Evolutionary conservation across 768 basidiomycete species (phyloP).

Genomic region (Leccinum uliginosum): DNA sequence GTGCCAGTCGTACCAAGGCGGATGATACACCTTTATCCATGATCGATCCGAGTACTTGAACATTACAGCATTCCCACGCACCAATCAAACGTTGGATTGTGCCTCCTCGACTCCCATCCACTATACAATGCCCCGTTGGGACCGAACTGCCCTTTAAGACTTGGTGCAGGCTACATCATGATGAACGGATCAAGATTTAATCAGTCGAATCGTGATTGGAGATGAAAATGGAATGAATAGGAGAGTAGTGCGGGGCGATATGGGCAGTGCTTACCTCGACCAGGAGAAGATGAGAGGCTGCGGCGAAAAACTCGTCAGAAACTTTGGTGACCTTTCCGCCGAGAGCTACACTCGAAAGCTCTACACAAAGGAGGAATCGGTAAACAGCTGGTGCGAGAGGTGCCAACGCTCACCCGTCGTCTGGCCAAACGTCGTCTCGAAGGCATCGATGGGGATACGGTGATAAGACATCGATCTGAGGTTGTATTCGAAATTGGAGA

Average conservation of each 20-base stretch:
- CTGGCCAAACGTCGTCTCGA: conserved; percentile 42
- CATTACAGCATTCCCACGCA: conserved; percentile 26
- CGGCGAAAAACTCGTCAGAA: conserved; percentile 97
- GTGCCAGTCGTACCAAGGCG: conserved; percentile 74
- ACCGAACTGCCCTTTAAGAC: conserved; percentile 94
- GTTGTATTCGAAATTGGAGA: neutral
- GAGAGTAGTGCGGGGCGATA: neutral
- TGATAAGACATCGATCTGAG: conserved; percentile 37
- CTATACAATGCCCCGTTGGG: conserved; percentile 91
- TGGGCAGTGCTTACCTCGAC: conserved; percentile 54
- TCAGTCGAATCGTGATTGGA: neutral
- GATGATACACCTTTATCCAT: conserved; percentile 82
- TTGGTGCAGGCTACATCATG: conserved; percentile 65
- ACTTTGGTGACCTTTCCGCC: conserved; percentile 71
- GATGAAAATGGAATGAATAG: neutral
- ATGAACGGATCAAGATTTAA: neutral
- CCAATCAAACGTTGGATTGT: conserved; percentile 91
- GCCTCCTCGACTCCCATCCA: conserved; percentile 91
- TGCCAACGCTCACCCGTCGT: conserved; percentile 42
- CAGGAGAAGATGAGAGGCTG: conserved; percentile 75
- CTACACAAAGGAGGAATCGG: conserved; percentile 35
- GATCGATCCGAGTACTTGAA: too few relatives aligned
- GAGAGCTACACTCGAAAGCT: conserved; percentile 82
- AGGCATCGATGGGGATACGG: conserved; percentile 43
- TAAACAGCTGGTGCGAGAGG: neutral